Conservation (phyloP, 2,329 filamentous ascomycete genomes). For the Apiospora aurea region DNA sequence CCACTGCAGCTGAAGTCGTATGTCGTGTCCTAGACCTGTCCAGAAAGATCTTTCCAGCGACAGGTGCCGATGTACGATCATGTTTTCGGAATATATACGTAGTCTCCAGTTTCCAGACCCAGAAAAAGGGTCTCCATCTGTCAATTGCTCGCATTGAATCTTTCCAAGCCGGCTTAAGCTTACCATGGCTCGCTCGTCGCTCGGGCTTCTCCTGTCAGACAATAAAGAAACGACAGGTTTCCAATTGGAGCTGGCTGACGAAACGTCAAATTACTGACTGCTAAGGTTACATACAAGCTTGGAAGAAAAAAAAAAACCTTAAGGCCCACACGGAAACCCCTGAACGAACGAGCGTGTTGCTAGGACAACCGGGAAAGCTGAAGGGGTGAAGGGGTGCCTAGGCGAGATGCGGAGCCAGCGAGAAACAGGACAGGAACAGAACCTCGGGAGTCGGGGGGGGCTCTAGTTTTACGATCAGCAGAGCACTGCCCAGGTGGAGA, state of each 20-base stretch:
- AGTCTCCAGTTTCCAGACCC: conserved; percentile 9
- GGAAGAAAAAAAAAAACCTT: conserved; percentile 9
- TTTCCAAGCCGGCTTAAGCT: not conserved
- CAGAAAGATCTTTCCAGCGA: not conserved
- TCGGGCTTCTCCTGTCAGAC: not conserved
- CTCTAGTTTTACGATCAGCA: conserved; percentile 7
- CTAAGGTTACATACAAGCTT: not conserved
- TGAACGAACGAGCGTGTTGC: conserved; percentile 13
- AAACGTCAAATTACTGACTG: not conserved
- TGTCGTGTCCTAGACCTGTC: not conserved
- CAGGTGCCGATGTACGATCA: conserved; percentile 15
- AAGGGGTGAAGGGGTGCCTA: not conserved
- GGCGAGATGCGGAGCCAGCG: conserved; percentile 21
- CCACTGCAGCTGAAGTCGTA: conserved; percentile 20
- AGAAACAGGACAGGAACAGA: conserved; percentile 11
- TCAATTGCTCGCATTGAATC: conserved; percentile 4
- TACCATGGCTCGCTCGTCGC: not conserved
- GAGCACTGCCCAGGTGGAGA: not conserved
- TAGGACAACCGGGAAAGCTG: conserved; percentile 22
- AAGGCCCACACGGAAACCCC: conserved; percentile 5
- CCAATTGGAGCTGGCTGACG: not conserved
- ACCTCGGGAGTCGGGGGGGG: conserved; percentile 4
- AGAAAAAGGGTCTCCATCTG: not conserved
- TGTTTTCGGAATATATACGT: conserved; percentile 21
- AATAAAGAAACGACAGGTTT: conserved; percentile 1